These are phyloP conservation scores for Capsicum baccatum DNA, from an alignment of 257 asterid genomes.

Conservation along the genomic window DNA sequence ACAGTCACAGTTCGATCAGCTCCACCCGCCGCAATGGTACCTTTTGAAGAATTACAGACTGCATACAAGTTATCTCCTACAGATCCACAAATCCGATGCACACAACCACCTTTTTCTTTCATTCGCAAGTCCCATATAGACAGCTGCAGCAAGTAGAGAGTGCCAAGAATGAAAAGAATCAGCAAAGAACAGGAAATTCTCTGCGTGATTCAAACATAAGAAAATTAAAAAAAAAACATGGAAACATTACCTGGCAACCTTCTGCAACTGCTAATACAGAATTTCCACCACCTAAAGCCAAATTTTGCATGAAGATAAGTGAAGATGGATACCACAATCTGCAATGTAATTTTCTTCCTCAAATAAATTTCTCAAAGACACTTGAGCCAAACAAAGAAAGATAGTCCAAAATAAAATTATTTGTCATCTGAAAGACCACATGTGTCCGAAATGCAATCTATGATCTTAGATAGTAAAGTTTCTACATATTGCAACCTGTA, in stretches of 20 bases:
- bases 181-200: background rate
- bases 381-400: conserved; percentile 12
- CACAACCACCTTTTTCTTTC: conserved; percentile 94
- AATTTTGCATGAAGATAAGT: conserved; percentile 58
- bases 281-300: conserved; percentile 51
- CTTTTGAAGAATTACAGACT: conserved; percentile 70
- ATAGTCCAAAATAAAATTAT: background rate
- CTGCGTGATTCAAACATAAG: conserved; percentile 25
- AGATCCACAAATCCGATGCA: conserved; percentile 72
- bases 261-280: conserved; percentile 76
- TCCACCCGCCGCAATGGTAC: conserved; percentile 82
- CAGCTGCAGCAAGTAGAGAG: conserved; percentile 53
- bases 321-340: conserved; percentile 91
- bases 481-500: background rate
- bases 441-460: background rate
- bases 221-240: background rate
- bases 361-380: conserved; percentile 24
- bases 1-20: conserved; percentile 86
- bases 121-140: conserved; percentile 88
- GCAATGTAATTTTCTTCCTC: conserved; percentile 37
- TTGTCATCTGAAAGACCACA: conserved; percentile 12
- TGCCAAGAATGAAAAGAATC: background rate
- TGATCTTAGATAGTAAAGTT: background rate
- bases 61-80: conserved; percentile 81
- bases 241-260: conserved; percentile 80